phyloP scores from a whole-genome alignment of 192 early-diverging fungal species.

The Linnemannia exigua region DNA sequence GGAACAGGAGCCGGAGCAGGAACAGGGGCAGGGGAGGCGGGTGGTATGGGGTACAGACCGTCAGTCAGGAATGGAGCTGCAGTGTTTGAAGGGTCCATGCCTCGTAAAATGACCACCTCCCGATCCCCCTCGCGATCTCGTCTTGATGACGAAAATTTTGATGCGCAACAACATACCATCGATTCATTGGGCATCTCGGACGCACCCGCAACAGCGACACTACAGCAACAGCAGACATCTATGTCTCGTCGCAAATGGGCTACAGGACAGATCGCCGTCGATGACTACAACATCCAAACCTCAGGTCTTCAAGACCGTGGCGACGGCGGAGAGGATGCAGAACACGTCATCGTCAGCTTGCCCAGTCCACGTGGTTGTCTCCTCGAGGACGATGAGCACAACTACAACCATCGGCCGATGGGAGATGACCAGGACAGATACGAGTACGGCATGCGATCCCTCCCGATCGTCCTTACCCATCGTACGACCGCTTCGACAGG shows the following conservation, averaged over 20 bases:
- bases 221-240: neutral
- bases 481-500: too few species aligned
- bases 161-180: neutral
- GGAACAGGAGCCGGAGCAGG: neutral
- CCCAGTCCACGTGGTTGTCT: slow-evolving; percentile 37
- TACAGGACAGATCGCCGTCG: slow-evolving; percentile 11
- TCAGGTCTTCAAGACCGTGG: neutral
- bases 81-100: slow-evolving; percentile 37
- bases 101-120: neutral
- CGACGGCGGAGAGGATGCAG: neutral
- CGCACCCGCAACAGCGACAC: neutral
- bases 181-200: neutral
- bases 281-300: neutral
- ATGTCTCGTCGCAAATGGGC: slow-evolving; percentile 15
- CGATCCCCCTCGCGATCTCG: slow-evolving; percentile 5
- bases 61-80: slow-evolving; percentile 37
- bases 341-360: slow-evolving; percentile 16
- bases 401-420: neutral
- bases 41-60: neutral
- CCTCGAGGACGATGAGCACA: slow-evolving; percentile 15
- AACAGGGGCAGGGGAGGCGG: neutral
- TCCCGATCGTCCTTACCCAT: neutral
- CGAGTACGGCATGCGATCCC: neutral
- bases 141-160: neutral
- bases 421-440: neutral